Evolutionary conservation across 2,329 filamentous ascomycete species (phyloP), one percentile per base, ranked within the genome.

Genomic region (Aspergillus ibericus): DNA sequence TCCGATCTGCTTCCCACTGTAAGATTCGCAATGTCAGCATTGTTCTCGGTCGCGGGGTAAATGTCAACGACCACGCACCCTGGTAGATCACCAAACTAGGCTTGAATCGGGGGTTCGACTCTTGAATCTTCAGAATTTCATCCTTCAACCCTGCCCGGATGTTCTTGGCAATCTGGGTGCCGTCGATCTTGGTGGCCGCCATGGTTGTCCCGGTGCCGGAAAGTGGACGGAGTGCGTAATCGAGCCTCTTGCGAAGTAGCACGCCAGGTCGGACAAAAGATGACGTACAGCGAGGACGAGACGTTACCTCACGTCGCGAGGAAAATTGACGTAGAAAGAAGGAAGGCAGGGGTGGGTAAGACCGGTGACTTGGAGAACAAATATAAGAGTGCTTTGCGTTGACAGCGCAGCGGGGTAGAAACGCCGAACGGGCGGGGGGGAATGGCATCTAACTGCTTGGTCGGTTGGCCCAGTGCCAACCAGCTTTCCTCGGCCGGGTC

Each of bases 11-110:
- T 90, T 73, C 93, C 95, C 68, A 99, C 95, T 95, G 63, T 58
- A 60, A 56, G 56, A 20, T 18, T 34, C 7, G 4, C 22, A 54
- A 48, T 46, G 59, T 63, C 32, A 62, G 58, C 36, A 52, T 46
- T 42, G 18, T 44, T 38, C 20, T 42, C 13, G 3, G 32, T 16
- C 29, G 10, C 29, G 9, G 25, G 20, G 52, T 5, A 25, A 12
- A n/a, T 42, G 15, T 27, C 29, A 22, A 16, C 22, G 7, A 56
- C 27, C 5, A 58, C 84, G 69, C 76, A 93, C 91, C 90, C 85
- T 99, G 95, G 66, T 99, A 89, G 75, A 99, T 99, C 76, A 92
- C 95, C 75, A 99, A 83, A 65, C 85, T 90, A 53, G 95, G 95
- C 79, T 88, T 88, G 82, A 92, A 99, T 68, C 92, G 85, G 40